These are phyloP conservation scores for Mucor lusitanicus DNA, from an alignment of 371 early-diverging fungal species.

Conservation along the genomic window DNA sequence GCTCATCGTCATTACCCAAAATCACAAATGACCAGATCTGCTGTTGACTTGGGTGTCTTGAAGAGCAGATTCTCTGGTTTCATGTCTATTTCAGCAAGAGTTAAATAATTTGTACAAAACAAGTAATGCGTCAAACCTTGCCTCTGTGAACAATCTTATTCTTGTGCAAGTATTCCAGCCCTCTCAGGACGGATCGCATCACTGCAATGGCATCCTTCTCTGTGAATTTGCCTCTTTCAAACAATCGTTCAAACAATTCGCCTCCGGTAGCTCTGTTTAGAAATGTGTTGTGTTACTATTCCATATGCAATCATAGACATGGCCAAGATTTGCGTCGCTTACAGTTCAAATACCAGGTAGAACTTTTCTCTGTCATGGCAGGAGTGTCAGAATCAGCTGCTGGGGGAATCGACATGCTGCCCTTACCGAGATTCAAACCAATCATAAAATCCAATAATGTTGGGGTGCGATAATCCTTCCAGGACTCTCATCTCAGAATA, in stretches of 20 bases:
- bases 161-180: conserved; percentile 68
- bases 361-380: conserved; percentile 52
- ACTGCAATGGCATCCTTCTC: conserved; percentile 82
- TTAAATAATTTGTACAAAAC: neutral
- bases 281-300: neutral
- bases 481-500: conserved; percentile 71
- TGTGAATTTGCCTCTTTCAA: conserved; percentile 80
- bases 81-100: conserved; percentile 46
- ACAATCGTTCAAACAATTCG: conserved; percentile 88
- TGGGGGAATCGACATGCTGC: neutral
- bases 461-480: conserved; percentile 70
- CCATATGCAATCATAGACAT: neutral
- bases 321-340: conserved; percentile 11
- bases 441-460: conserved; percentile 81
- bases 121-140: conserved; percentile 1
- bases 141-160: conserved; percentile 70
- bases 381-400: neutral
- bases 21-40: conserved; percentile 64
- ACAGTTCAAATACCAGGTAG: conserved; percentile 88
- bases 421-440: conserved; percentile 64
- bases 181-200: conserved; percentile 63
- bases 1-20: conserved; percentile 52
- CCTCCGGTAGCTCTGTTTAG: conserved; percentile 73
- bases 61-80: conserved; percentile 84
- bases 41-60: conserved; percentile 56